phyloP scores from a whole-genome alignment of 495 filamentous ascomycete species.

The Tuber brumale region DNA sequence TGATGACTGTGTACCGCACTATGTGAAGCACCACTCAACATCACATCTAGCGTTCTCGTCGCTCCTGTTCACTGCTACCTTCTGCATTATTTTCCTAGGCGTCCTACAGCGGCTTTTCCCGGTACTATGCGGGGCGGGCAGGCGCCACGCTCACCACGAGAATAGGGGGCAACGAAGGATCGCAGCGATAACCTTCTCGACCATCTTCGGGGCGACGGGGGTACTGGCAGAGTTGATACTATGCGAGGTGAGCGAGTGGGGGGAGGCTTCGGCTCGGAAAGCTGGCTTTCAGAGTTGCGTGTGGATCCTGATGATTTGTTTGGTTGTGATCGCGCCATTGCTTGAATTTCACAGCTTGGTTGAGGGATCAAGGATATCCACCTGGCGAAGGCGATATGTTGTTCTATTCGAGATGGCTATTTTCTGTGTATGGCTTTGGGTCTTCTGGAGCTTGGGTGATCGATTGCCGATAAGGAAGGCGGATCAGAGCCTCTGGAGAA shows the following conservation, averaged over 20 bases:
- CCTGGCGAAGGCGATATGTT: slow-evolving; percentile 48
- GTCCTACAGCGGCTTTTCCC: slow-evolving; percentile 61
- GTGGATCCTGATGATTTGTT: slow-evolving; percentile 56
- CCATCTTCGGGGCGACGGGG: slow-evolving; percentile 63
- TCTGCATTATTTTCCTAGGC: slow-evolving; percentile 51
- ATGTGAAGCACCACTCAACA: slow-evolving; percentile 21
- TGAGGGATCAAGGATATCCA: slow-evolving; percentile 53
- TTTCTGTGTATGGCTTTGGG: slow-evolving; percentile 57
- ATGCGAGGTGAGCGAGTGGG: slow-evolving; percentile 68
- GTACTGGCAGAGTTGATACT: slow-evolving; percentile 70
- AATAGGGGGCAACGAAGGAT: slow-evolving; percentile 48
- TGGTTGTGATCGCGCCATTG: slow-evolving; percentile 63
- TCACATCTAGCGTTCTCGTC: slow-evolving; percentile 45
- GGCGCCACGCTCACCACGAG: slow-evolving; percentile 49
- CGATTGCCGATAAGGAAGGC: slow-evolving; percentile 53
- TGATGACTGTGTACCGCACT: slow-evolving; percentile 34
- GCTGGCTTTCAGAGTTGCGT: slow-evolving; percentile 60
- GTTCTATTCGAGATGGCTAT: slow-evolving; percentile 54
- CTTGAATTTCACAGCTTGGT: slow-evolving; percentile 64
- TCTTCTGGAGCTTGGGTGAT: slow-evolving; percentile 69
- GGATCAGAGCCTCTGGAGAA: slow-evolving; percentile 35
- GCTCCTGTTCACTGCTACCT: slow-evolving; percentile 58
- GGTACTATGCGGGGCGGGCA: slow-evolving; percentile 53
- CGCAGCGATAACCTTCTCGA: slow-evolving; percentile 60
- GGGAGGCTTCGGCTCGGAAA: slow-evolving; percentile 56